Percentiles rank a stretch among this genome's conserved stretches.
These are phyloP conservation scores for Kuraishia capsulata DNA, from an alignment of 805 yeast genomes.

Conservation along the genomic window DNA sequence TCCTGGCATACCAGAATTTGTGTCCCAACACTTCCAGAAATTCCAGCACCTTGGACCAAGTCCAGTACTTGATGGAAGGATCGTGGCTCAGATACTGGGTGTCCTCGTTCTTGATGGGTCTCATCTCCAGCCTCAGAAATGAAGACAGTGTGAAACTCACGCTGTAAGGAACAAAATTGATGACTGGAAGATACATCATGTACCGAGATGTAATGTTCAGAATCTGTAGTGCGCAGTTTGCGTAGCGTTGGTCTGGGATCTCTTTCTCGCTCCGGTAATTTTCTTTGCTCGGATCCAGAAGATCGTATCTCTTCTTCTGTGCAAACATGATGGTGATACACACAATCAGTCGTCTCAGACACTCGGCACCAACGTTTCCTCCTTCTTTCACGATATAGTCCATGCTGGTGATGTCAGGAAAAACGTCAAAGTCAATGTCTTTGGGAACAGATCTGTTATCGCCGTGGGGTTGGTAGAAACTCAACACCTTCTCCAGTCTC, in stretches of 20 bases:
- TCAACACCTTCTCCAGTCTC: constrained; percentile 25
- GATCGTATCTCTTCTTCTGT: constrained; percentile 11
- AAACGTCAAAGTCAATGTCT: constrained; percentile 15
- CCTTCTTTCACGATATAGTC: constrained; percentile 5
- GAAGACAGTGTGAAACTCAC: constrained; percentile 10
- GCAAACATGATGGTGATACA: constrained; percentile 12
- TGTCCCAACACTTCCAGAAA: constrained; percentile 5
- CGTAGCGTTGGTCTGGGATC: constrained; percentile 11
- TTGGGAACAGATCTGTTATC: constrained; percentile 16
- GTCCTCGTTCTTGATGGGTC: constrained; percentile 9
- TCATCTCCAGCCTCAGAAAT: constrained; percentile 9
- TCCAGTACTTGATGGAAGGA: constrained; percentile 8
- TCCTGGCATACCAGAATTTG: constrained; percentile 11
- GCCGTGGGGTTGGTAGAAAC: constrained; percentile 26
- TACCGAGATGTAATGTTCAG: constrained; percentile 10
- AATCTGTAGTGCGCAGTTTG: constrained; percentile 10
- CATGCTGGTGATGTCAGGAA: constrained; percentile 5
- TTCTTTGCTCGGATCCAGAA: constrained; percentile 6
- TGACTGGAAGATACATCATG: constrained; percentile 8
- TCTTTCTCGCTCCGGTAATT: constrained; percentile 8
- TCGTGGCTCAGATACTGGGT: constrained; percentile 7
- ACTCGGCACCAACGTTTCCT: constrained; percentile 9
- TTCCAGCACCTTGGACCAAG: constrained; percentile 5
- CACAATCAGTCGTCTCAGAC: constrained; percentile 10
- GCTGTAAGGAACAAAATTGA: constrained; percentile 11